Percentiles rank a stretch among this genome's conserved stretches.
phyloP scores from a whole-genome alignment of 108 stramenopile genomes.

The Nannochloropsis oceanica region DNA sequence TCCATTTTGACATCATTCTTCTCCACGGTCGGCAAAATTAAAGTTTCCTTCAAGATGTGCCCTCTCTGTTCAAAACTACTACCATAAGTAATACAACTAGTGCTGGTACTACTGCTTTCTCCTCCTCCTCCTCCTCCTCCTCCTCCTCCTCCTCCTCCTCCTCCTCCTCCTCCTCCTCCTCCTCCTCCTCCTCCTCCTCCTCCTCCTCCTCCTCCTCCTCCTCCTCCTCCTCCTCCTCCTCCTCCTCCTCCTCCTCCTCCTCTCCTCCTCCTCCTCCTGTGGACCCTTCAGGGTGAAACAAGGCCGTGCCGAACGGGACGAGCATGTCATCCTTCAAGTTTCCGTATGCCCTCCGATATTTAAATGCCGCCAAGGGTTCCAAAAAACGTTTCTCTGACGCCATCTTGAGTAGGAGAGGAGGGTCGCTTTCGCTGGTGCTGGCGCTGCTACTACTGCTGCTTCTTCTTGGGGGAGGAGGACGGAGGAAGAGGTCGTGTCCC shows the following conservation, averaged over 20 bases:
- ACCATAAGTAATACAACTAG: no score
- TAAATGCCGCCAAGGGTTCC: conserved; percentile 30
- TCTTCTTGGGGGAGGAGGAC: not conserved
- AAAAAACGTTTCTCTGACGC: conserved; percentile 21
- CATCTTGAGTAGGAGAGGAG: conserved; percentile 24
- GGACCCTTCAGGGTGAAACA: not conserved
- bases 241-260: not conserved
- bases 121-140: not conserved
- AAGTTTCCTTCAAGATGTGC: not conserved
- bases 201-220: not conserved
- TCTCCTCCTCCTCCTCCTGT: not conserved
- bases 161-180: not conserved
- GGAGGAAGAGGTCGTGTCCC: conserved; percentile 27
- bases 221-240: not conserved
- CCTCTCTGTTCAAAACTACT: not conserved
- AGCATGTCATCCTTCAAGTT: conserved; percentile 30
- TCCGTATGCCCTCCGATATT: conserved; percentile 29
- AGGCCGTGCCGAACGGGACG: conserved; percentile 34
- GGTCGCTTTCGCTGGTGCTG: not conserved
- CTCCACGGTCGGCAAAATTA: not conserved
- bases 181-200: not conserved
- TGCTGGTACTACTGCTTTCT: not conserved
- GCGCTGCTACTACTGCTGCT: not conserved
- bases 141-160: not conserved
- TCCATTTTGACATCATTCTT: not conserved